These are phyloP conservation scores for Helotiales sp. DNA, from an alignment of 2,329 filamentous ascomycete genomes.

Conservation along the genomic window DNA sequence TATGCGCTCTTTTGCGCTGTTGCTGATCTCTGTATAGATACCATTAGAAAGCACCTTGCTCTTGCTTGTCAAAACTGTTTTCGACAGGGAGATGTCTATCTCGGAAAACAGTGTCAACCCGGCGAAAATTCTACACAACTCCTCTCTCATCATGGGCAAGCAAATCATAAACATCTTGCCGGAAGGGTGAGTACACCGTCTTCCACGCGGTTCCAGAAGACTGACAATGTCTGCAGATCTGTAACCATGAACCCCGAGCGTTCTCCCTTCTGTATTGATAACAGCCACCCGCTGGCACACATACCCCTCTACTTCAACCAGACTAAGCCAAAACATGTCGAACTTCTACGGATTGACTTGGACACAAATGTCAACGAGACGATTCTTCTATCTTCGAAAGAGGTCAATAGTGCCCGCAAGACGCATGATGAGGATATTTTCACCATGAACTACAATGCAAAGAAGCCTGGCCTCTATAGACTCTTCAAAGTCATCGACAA, in stretches of 20 bases:
- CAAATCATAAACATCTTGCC: constrained; percentile 98
- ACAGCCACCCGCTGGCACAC: constrained; percentile 57
- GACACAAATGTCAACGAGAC: constrained; percentile 78
- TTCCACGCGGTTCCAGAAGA: neutral
- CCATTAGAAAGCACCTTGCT: constrained; percentile 74
- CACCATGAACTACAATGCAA: constrained; percentile 71
- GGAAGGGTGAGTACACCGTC: constrained; percentile 64
- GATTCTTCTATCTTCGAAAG: constrained; percentile 70
- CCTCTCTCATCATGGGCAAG: constrained; percentile 90
- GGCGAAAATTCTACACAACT: constrained; percentile 83
- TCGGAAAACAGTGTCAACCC: constrained; percentile 93
- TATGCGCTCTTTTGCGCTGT: neutral
- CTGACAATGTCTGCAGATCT: constrained; percentile 51
- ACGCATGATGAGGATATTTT: constrained; percentile 60
- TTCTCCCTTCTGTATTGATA: constrained; percentile 78
- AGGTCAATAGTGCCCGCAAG: constrained; percentile 68
- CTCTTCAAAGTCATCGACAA: constrained; percentile 86
- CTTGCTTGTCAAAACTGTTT: constrained; percentile 75
- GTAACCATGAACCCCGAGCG: constrained; percentile 83
- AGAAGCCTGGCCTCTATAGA: constrained; percentile 85
- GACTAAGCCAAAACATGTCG: constrained; percentile 83
- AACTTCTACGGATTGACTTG: constrained; percentile 84
- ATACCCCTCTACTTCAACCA: constrained; percentile 93
- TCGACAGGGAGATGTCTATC: constrained; percentile 89
- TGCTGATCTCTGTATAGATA: constrained; percentile 47